Evolutionary conservation across 1,284 basidiomycete species (phyloP), one percentile per base, ranked within the genome.

Genomic region (Trichosporon ovoides): DNA sequence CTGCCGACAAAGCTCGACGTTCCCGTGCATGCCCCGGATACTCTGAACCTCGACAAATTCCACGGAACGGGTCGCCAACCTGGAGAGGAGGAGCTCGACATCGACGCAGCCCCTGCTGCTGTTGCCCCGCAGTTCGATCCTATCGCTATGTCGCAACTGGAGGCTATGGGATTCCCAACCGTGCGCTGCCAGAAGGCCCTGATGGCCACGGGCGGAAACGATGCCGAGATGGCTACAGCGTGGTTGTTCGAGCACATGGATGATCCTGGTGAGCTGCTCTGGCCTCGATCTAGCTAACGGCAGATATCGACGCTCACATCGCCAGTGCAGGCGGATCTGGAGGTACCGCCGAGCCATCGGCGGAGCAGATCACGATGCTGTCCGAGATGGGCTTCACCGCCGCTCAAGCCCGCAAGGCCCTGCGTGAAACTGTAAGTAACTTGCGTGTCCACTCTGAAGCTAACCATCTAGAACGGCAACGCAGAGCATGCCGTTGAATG

Each of bases 241-340:
- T 98, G 95, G 95, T 77, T 98, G 38, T 96, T 98, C 71, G 82
- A 79, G 55, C 95, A 97, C 76, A 91, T 95, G 89, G 94, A 98
- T 9, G 95, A 98, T 76, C 81, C 88, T 10, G 89, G 91, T 89
- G 55, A 38, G 80, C 69, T 40, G 10, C 19, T 4, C n/a, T 33
- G 13, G 18, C 0, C n/a, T 4, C 24, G 24, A 35, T 46, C n/a
- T n/a, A n/a, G 7, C 22, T 54, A 16, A 40, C 53, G 48, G 9
- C 33, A 87, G 92, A 93, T 70, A 92, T 98, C 69, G 94, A 97
- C 70, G 82, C 80, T 0, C 93, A 92, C 0, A 84, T 95, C n/a
- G 22, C 71, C 2, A 49, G 74, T 10, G 65, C 70, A 2, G 68
- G 69, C 1, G 65, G 66, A 9, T 63, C 69, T 3, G 62, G 66